phyloP scores from a whole-genome alignment of 2,329 filamentous ascomycete genomes.

The Elsinoe fawcettii region DNA sequence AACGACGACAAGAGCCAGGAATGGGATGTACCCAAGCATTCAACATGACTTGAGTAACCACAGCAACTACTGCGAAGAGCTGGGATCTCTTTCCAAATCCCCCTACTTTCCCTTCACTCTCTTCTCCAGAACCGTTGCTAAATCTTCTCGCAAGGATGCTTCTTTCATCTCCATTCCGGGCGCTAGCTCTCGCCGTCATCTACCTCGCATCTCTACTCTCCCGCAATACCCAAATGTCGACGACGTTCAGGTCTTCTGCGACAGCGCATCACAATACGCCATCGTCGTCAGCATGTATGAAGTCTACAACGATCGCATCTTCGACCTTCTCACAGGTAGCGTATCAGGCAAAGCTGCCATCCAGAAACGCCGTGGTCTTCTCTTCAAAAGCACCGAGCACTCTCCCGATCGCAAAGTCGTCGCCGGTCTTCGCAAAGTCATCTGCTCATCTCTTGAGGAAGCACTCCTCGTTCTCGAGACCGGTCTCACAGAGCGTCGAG shows the following conservation, averaged over 20 bases:
- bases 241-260: constrained; percentile 58
- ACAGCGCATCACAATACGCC: constrained; percentile 69
- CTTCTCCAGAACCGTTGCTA: constrained; percentile 13
- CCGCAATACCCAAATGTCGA: constrained; percentile 69
- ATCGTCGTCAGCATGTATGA: constrained; percentile 97
- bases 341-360: constrained; percentile 48
- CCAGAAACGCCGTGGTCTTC: constrained; percentile 61
- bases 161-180: constrained; percentile 34
- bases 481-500: constrained; percentile 75
- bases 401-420: constrained; percentile 92
- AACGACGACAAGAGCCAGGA: neutral
- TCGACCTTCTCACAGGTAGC: constrained; percentile 70
- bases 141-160: constrained; percentile 17
- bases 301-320: constrained; percentile 97
- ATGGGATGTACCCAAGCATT: neutral
- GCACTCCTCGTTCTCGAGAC: constrained; percentile 85
- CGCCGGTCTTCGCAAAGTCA: constrained; percentile 80
- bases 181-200: constrained; percentile 46
- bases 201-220: constrained; percentile 62
- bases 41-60: constrained; percentile 12
- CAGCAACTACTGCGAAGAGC: constrained; percentile 12
- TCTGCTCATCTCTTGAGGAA: constrained; percentile 74
- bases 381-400: constrained; percentile 86
- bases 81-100: constrained; percentile 19
- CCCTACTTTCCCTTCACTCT: constrained; percentile 16